Percentiles rank a stretch among this genome's conserved stretches.
These are phyloP conservation scores for Cucurbita maxima DNA, from an alignment of 306 rosid species.

Conservation along the genomic window DNA sequence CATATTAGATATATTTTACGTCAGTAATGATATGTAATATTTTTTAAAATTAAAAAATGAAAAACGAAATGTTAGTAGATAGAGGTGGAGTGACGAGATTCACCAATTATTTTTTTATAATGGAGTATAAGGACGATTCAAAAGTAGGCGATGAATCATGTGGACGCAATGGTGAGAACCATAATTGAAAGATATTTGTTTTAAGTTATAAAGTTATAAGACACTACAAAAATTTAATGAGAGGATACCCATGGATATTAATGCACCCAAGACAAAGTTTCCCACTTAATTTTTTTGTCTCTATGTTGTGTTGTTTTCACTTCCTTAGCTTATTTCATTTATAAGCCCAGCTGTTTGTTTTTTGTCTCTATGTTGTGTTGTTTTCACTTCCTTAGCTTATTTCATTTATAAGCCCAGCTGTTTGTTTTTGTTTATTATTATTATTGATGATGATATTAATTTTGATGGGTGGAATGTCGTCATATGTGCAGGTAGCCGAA, in stretches of 20 bases:
- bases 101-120: too few species aligned
- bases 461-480: not conserved
- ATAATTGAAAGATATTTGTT: not conserved
- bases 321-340: not conserved
- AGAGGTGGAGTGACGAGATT: too few species aligned
- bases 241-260: slow-evolving; percentile 3
- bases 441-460: not conserved
- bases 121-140: too few species aligned
- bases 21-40: too few species aligned
- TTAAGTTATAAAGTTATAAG: not conserved
- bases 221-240: not conserved
- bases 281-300: not conserved
- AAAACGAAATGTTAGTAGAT: too few species aligned
- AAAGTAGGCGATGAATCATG: too few species aligned
- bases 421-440: not conserved
- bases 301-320: not conserved
- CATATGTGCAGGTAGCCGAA: not conserved
- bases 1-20: too few species aligned
- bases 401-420: not conserved
- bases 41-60: too few species aligned
- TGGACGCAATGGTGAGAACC: too few species aligned
- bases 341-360: not conserved
- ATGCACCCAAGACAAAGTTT: not conserved
- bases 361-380: not conserved
- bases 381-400: not conserved